Evolutionary conservation across 805 yeast species (phyloP).

Genomic region (Schwanniomyces polymorphus): DNA sequence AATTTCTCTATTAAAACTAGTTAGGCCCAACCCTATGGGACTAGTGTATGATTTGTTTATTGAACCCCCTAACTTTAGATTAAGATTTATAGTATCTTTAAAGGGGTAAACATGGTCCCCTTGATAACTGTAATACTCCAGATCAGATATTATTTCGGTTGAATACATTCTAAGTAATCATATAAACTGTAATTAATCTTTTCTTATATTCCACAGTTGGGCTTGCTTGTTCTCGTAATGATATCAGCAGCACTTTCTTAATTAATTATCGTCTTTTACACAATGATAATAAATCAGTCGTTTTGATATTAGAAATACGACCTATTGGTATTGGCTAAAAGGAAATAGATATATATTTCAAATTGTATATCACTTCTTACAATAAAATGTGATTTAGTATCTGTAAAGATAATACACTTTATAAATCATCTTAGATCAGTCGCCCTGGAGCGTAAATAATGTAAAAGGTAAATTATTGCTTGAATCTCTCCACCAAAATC

Average conservation of each 20-base stretch:
- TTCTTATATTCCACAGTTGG: no score
- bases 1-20: conserved; percentile 2
- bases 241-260: no score
- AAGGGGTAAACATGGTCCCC: conserved; percentile 3
- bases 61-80: conserved; percentile 1
- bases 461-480: neutral
- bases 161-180: neutral
- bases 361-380: no score
- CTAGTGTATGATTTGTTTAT: neutral
- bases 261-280: no score
- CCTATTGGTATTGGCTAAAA: no score
- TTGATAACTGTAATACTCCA: neutral
- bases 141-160: neutral
- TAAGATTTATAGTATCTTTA: conserved; percentile 4
- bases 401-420: neutral
- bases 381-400: no score
- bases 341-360: no score
- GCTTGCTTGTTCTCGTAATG: no score
- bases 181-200: neutral
- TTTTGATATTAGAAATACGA: no score
- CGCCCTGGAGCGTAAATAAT: neutral
- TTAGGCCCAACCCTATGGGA: neutral
- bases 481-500: neutral
- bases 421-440: neutral
- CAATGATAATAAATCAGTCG: no score